Percentiles rank a stretch among this genome's conserved stretches.
phyloP scores from a whole-genome alignment of 306 rosid genomes.

The cucumber (Cucumis sativus) region Cucumber_9930_V3 NC_026656.2:1961001-1961500 shows the following conservation, averaged over 20 bases:
- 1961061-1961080: slow-evolving; percentile 90
- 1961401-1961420: not conserved
- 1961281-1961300: not conserved
- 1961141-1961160: not conserved
- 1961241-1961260: not conserved
- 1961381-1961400: not conserved
- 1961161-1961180: not conserved
- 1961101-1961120: not conserved
- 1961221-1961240: not conserved
- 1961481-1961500: slow-evolving; percentile 44
- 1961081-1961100: slow-evolving; percentile 55
- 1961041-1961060: slow-evolving; percentile 99
- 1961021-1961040: slow-evolving; percentile 66
- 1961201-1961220: not conserved
- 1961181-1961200: not conserved
- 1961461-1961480: slow-evolving; percentile 35
- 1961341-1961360: not conserved
- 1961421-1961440: not conserved
- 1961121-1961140: not conserved
- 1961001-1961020: slow-evolving; percentile 86
- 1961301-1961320: not conserved
- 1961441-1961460: slow-evolving; percentile 10
- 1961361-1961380: not conserved
- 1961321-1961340: not conserved
- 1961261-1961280: not conserved